phyloP scores from a whole-genome alignment of 768 basidiomycete genomes.

The Auriculariales sp. region DNA sequence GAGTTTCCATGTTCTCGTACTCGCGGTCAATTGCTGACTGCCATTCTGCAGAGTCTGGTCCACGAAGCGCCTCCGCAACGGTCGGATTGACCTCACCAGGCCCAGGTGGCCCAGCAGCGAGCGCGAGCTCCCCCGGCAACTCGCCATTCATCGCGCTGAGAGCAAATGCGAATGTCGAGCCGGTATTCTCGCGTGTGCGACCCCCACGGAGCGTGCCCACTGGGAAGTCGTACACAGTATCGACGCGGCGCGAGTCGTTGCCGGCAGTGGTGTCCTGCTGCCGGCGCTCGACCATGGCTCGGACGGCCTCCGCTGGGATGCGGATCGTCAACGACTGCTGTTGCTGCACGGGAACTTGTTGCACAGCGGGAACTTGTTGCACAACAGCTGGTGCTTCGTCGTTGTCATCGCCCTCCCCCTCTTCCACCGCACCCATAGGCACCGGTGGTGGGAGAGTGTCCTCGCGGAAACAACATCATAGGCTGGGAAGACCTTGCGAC shows the following conservation, averaged over 20 bases:
- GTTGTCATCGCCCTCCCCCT: neutral
- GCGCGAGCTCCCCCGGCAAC: neutral
- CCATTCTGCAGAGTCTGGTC: conserved; percentile 12
- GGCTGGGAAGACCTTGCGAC: neutral
- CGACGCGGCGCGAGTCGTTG: neutral
- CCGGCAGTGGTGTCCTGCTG: too few species aligned
- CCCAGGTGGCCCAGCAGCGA: neutral
- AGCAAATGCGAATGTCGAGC: neutral
- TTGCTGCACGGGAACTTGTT: neutral
- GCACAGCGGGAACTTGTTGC: neutral
- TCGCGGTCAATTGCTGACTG: conserved; percentile 12
- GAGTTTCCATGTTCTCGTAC: conserved; percentile 6
- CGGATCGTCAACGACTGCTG: neutral
- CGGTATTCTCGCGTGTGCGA: neutral
- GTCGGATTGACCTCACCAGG: conserved; percentile 9
- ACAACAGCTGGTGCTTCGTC: neutral
- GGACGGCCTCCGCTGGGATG: neutral
- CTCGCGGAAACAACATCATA: neutral
- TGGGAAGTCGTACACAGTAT: conserved; percentile 1
- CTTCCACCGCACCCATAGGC: neutral
- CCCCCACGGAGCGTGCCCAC: neutral
- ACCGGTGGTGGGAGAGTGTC: neutral
- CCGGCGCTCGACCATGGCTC: neutral
- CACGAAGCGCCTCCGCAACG: conserved; percentile 10
- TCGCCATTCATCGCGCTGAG: neutral